Conservation (phyloP, 805 yeast genomes). For the Candida suzukii region DNA sequence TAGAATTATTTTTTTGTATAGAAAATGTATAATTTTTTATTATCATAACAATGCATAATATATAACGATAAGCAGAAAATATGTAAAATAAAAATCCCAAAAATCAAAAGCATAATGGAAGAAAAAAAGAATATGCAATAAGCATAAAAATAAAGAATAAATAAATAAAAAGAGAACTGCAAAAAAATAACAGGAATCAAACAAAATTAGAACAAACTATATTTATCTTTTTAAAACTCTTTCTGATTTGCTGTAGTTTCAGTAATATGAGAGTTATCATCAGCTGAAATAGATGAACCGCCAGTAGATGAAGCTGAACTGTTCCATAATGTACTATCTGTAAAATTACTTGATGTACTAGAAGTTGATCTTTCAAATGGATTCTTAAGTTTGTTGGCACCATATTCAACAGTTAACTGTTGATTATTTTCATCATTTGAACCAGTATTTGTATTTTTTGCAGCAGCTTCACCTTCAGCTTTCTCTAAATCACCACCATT, state of each 20-base stretch:
- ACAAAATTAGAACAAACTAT: not conserved
- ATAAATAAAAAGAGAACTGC: not conserved
- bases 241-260: not conserved
- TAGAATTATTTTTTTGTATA: too few species aligned
- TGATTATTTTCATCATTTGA: slow-evolving; percentile 13
- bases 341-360: slow-evolving; percentile 11
- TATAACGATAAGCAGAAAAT: too few species aligned
- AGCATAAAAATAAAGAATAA: too few species aligned
- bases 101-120: too few species aligned
- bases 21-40: too few species aligned
- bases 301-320: slow-evolving; percentile 1
- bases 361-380: slow-evolving; percentile 11
- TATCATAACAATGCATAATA: too few species aligned
- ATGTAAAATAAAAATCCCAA: too few species aligned
- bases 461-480: not conserved
- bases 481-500: slow-evolving; percentile 7
- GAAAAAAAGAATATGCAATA: too few species aligned
- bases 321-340: slow-evolving; percentile 12
- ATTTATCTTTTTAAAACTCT: too few species aligned
- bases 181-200: not conserved
- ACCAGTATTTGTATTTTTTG: too few species aligned
- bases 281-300: too few species aligned
- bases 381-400: slow-evolving; percentile 4
- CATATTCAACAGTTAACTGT: slow-evolving; percentile 8
- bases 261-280: not conserved